Conservation (phyloP, 805 yeast species). For the Zygosaccharomyces lentus region DNA sequence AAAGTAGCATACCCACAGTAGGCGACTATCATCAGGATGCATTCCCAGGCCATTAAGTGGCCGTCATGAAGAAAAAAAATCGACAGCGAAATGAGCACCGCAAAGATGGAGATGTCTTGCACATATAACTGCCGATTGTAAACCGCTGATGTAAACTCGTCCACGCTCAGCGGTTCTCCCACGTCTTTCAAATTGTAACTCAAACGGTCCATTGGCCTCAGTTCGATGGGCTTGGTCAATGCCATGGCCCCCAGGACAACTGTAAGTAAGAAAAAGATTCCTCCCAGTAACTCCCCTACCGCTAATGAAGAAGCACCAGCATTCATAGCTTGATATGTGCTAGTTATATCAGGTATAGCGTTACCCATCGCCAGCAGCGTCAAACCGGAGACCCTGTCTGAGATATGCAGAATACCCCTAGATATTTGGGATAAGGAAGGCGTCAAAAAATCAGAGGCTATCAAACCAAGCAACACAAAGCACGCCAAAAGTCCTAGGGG, state of each 20-base stretch:
- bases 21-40: conserved; percentile 50
- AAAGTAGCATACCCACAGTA: conserved; percentile 56
- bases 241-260: conserved; percentile 80
- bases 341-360: conserved; percentile 84
- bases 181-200: not conserved
- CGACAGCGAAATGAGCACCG: conserved; percentile 46
- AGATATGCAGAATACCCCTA: conserved; percentile 47
- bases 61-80: conserved; percentile 55
- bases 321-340: conserved; percentile 78
- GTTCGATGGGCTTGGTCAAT: conserved; percentile 58
- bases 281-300: conserved; percentile 86
- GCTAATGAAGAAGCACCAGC: conserved; percentile 73
- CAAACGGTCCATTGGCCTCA: conserved; percentile 27
- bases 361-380: conserved; percentile 88
- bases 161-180: not conserved
- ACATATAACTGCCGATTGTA: conserved; percentile 45
- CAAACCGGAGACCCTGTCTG: conserved; percentile 79
- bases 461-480: conserved; percentile 63
- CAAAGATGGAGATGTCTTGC: conserved; percentile 59
- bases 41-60: conserved; percentile 49
- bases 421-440: conserved; percentile 74
- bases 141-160: conserved; percentile 8
- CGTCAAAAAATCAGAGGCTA: conserved; percentile 78
- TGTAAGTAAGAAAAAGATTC: conserved; percentile 75
- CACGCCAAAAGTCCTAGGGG: conserved; percentile 36